A percentile compares a stretch with the other conserved stretches of the same genome.
Evolutionary conservation across 202 grass and related monocot species (phyloP).

Genomic region (Schoenoplectus tabernaemontani): DNA sequence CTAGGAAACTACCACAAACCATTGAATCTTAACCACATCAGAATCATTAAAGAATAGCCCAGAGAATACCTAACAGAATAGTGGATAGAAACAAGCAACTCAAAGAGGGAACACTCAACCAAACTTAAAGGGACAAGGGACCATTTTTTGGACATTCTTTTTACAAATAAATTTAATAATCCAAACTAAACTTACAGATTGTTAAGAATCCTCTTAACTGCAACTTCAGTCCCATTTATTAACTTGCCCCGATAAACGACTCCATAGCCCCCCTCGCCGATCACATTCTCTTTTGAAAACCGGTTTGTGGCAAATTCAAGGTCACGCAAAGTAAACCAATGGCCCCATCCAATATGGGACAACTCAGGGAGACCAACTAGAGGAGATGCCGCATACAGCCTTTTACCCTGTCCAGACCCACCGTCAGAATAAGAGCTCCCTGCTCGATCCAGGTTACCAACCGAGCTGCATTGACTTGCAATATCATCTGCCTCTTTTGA

Average conservation of each 20-base stretch:
- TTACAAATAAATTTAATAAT: not conserved
- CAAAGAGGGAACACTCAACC: slow-evolving; percentile 15
- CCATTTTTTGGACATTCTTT: slow-evolving; percentile 9
- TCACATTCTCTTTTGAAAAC: slow-evolving; percentile 87
- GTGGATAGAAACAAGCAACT: not conserved
- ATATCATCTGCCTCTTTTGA: slow-evolving; percentile 54
- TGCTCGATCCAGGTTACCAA: slow-evolving; percentile 50
- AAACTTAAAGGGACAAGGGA: not conserved
- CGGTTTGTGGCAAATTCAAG: slow-evolving; percentile 74
- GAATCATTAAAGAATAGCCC: not conserved
- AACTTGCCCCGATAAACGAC: slow-evolving; percentile 81
- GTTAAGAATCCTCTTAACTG: slow-evolving; percentile 96
- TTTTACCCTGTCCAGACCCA: slow-evolving; percentile 41
- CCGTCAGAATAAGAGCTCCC: slow-evolving; percentile 70
- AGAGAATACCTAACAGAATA: not conserved
- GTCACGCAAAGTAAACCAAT: slow-evolving; percentile 95
- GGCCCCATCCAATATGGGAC: slow-evolving; percentile 93
- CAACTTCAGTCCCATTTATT: slow-evolving; percentile 90
- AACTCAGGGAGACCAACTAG: slow-evolving; percentile 84
- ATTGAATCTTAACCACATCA: slow-evolving; percentile 5
- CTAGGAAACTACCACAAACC: slow-evolving; percentile 5
- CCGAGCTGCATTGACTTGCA: slow-evolving; percentile 68
- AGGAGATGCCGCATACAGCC: slow-evolving; percentile 54
- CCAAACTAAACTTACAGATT: slow-evolving; percentile 59
- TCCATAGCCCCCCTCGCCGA: slow-evolving; percentile 93